These are phyloP conservation scores for Spathaspora sp. DNA, from an alignment of 805 yeast genomes.

Conservation along the genomic window DNA sequence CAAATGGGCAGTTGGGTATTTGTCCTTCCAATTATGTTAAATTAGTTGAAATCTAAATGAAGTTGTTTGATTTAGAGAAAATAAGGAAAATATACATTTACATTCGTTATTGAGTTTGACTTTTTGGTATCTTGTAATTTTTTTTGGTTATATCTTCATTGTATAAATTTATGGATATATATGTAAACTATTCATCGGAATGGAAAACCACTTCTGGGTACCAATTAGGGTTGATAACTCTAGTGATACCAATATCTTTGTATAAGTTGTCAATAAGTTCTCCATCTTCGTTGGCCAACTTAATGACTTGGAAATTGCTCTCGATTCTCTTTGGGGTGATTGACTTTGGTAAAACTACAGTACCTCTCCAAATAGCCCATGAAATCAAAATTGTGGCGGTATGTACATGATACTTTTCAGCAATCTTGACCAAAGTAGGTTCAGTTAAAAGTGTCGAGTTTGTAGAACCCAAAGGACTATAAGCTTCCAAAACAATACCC, in stretches of 20 bases:
- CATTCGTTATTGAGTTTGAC: not conserved
- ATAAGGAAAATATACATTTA: not conserved
- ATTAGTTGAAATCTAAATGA: slow-evolving; percentile 41
- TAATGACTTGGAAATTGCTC: slow-evolving; percentile 31
- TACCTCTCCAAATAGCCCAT: slow-evolving; percentile 58
- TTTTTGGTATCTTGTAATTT: not conserved
- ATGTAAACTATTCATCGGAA: slow-evolving; percentile 3
- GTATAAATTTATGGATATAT: not conserved
- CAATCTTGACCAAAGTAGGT: slow-evolving; percentile 38
- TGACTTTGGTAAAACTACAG: slow-evolving; percentile 44
- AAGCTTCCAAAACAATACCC: slow-evolving; percentile 53
- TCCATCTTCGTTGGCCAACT: slow-evolving; percentile 34
- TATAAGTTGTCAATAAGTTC: slow-evolving; percentile 23
- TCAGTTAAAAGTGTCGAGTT: slow-evolving; percentile 51
- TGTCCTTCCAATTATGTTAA: slow-evolving; percentile 94
- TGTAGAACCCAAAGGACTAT: slow-evolving; percentile 70
- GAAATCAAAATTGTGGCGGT: slow-evolving; percentile 54
- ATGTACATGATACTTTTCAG: slow-evolving; percentile 37
- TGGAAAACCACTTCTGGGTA: slow-evolving; percentile 9
- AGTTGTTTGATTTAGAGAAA: slow-evolving; percentile 8
- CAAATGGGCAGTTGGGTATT: slow-evolving; percentile 90
- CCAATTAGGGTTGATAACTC: slow-evolving; percentile 38
- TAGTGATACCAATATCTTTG: slow-evolving; percentile 20
- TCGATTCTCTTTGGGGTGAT: slow-evolving; percentile 25
- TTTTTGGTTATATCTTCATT: not conserved